These are phyloP conservation scores for Cryptococcus deneoformans DNA, from an alignment of 1,284 basidiomycete genomes.

Conservation along the genomic window DNA sequence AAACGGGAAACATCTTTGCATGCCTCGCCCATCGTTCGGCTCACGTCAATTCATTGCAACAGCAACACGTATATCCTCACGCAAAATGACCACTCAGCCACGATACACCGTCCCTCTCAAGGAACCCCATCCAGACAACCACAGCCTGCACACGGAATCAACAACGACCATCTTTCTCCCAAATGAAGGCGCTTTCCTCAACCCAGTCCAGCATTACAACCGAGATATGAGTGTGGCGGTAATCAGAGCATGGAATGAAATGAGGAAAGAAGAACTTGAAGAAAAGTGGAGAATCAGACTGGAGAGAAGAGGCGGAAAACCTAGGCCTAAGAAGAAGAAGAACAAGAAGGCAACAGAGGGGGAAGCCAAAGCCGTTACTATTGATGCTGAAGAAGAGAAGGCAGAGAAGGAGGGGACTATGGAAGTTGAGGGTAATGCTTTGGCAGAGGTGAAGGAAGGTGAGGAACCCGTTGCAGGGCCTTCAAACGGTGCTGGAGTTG, in stretches of 20 bases:
- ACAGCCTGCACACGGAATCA: constrained; percentile 78
- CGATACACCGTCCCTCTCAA: constrained; percentile 38
- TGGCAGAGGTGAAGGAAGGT: not conserved
- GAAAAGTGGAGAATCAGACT: constrained; percentile 51
- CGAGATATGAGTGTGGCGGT: constrained; percentile 87
- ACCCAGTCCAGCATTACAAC: constrained; percentile 99
- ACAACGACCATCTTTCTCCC: constrained; percentile 77
- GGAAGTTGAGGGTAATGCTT: constrained; percentile 10
- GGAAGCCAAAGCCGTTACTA: not conserved
- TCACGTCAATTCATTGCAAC: too few relatives aligned
- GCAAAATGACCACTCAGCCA: constrained; percentile 2
- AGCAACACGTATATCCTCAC: not conserved
- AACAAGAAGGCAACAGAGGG: constrained; percentile 3
- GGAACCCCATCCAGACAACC: constrained; percentile 63
- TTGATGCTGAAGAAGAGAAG: constrained; percentile 1
- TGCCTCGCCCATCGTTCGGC: not conserved
- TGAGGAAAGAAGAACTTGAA: constrained; percentile 63
- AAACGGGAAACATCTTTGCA: not conserved
- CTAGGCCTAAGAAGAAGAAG: constrained; percentile 21
- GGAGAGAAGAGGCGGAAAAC: constrained; percentile 35
- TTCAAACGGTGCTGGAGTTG: constrained; percentile 8
- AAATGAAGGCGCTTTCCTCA: constrained; percentile 79
- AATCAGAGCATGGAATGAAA: constrained; percentile 71
- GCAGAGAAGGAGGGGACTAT: constrained; percentile 19
- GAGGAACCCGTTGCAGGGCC: constrained; percentile 20